Evolutionary conservation across 2,329 filamentous ascomycete genomes (phyloP), one percentile per base, ranked within the genome.

Genomic region (Coleophoma crateriformis): DNA sequence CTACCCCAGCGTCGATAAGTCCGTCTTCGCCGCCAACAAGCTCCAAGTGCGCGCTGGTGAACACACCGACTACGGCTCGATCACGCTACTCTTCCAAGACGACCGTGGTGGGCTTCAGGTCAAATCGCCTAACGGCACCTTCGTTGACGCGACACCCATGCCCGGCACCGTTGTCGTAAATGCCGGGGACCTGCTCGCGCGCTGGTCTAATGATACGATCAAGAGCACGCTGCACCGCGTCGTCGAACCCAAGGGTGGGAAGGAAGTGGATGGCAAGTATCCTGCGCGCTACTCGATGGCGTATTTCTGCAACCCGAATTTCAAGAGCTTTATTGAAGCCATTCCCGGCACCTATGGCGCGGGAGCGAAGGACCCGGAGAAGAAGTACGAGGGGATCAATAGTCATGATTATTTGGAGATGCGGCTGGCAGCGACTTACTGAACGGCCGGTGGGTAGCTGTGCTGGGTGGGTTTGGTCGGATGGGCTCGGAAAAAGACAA

Each of bases 151-250:
- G 1, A 89, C 81, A 7, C 90, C 91, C 0, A 92, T 95, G 52
- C 75, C 82, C 34, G 84, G 83, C 48, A 90, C 89, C 0, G 85
- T 94, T 38, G 88, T 96, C 11, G 80, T 96, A 56, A 96, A 96
- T 62, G 90, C 90, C 0, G 91, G 90, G 1, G 91, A 96, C 64
- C 66, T 96, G 58, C 72, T 96, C 45, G 85, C 88, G 1, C 76
- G 90, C 47, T 96, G 90, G 91, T 89, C 87, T 55, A 96, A 96
- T 63, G 89, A 95, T 62, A 87, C 81, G 4, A 95, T 96, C 70
- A 90, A 87, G 71, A 92, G 87, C 64, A 96, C 91, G 4, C 81
- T 90, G 52, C 91, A 96, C 68, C 82, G 90, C 11, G 91, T 96
- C 1, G 88, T 96, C 5, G 88, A 96, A 70, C 91, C 91, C 2